Conservation (phyloP, 129 eudicot genomes). For the Escallonia rubra region DNA sequence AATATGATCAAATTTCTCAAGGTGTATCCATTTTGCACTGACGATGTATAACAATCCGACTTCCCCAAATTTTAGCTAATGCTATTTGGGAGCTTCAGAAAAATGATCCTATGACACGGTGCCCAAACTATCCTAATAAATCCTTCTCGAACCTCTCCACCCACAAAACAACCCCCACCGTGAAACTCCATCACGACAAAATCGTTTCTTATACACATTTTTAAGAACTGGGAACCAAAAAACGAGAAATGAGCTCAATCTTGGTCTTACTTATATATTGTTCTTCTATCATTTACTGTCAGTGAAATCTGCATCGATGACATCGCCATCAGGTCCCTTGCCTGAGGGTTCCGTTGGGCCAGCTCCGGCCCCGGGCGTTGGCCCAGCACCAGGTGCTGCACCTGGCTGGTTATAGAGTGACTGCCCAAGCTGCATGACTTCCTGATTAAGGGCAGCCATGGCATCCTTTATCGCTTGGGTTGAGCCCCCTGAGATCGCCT, state of each 20-base stretch:
- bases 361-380: conserved; percentile 45
- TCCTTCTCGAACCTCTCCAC: conserved; percentile 9
- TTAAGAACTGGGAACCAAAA: conserved; percentile 8
- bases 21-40: not conserved
- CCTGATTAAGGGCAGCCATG: conserved; percentile 93
- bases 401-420: conserved; percentile 91
- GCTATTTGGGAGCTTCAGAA: no score
- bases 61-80: no score
- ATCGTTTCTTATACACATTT: conserved; percentile 35
- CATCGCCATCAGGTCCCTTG: conserved; percentile 94
- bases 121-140: conserved; percentile 7
- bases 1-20: not conserved
- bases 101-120: no score
- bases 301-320: conserved; percentile 95
- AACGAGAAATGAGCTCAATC: conserved; percentile 7
- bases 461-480: conserved; percentile 92
- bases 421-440: conserved; percentile 97
- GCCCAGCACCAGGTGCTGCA: conserved; percentile 46
- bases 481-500: conserved; percentile 75
- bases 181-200: conserved; percentile 12
- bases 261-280: not conserved
- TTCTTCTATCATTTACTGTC: conserved; percentile 61
- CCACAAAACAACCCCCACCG: not conserved
- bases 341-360: conserved; percentile 40
- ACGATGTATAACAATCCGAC: no score